Conservation (phyloP, 495 filamentous ascomycete species). For the Penicillium daleae region DNA sequence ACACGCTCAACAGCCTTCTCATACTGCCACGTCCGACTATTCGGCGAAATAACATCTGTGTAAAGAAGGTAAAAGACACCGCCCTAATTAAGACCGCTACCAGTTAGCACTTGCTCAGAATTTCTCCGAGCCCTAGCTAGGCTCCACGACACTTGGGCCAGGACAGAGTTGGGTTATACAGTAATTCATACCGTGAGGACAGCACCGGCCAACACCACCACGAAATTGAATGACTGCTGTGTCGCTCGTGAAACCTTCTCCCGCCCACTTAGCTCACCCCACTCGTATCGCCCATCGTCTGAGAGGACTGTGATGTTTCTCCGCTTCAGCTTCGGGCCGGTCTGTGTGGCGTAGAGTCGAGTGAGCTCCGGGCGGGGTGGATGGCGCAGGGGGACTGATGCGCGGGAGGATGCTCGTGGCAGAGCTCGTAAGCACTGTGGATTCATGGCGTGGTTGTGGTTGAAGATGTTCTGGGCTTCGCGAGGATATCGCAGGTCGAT, state of each 20-base stretch:
- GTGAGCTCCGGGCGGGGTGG: constrained; percentile 29
- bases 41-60: constrained; percentile 81
- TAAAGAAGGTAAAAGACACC: constrained; percentile 79
- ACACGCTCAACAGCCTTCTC: constrained; percentile 84
- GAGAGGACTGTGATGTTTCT: constrained; percentile 78
- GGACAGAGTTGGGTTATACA: not conserved
- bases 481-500: constrained; percentile 15
- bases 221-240: constrained; percentile 87
- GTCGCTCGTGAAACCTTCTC: constrained; percentile 88
- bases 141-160: not conserved
- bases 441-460: constrained; percentile 24
- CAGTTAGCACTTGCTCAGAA: constrained; percentile 13
- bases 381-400: constrained; percentile 17
- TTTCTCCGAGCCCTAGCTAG: not conserved
- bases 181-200: constrained; percentile 63
- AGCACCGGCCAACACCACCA: constrained; percentile 73
- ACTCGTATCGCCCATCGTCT: constrained; percentile 79
- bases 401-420: constrained; percentile 20
- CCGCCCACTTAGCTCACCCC: constrained; percentile 69
- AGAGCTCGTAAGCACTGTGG: constrained; percentile 23
- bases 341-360: constrained; percentile 59
- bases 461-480: not conserved
- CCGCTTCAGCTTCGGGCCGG: constrained; percentile 42
- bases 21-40: constrained; percentile 85
- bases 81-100: constrained; percentile 52